Base-by-base conservation (phyloP, 2,329 filamentous ascomycete genomes). In the Arthrobotrys sphaeroides region DNA sequence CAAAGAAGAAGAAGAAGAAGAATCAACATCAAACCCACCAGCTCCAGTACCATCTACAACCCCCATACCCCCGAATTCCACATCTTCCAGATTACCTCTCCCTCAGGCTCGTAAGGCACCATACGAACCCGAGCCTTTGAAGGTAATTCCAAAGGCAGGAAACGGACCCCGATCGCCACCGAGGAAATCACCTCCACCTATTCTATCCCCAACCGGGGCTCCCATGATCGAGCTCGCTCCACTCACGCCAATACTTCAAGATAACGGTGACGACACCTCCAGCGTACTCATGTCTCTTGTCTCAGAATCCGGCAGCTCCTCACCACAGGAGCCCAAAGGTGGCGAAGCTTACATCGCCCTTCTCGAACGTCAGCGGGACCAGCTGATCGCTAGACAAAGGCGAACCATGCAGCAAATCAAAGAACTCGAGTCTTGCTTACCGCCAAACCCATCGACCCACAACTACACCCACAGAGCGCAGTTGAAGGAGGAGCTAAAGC, bases 311-410 rank as follows among this genome's bases (percentile, higher is more conserved):
- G 49, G 72, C 13, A 68, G 47, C 22, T 69, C 65, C 24, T 70
- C 73, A 43, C 67, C 70, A 28, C 59, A 73, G 24, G 45, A 70
- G 22, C 79, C 78, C 2, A 77, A 73, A 31, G 78, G 77, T n/a
- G 72, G 72, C 47, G 72, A 75, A 45, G 72, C 72, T 18, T 78
- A 79, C 45, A 78, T 80, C 24, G 75, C 74, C 42, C 78, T 78
- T 51, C 69, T 80, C 13, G 79, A 80, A 55, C 73, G 78, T 7
- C 77, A 80, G 38, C 78, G 78, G 12, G 77, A 78, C 20, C 61
- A 78, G 16, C 73, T 80, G 16, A 73, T 72, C 47, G 45, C 61
- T 2, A 55, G 62, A 20, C 77, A 75, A 36, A 61, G 51, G 2
- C 59, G 43, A 13, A 68, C 77, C 10, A 77, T 70, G 43, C 62